These are phyloP conservation scores for Citrullus mucosospermus DNA, from an alignment of 306 rosid species.

Conservation along the genomic window DNA sequence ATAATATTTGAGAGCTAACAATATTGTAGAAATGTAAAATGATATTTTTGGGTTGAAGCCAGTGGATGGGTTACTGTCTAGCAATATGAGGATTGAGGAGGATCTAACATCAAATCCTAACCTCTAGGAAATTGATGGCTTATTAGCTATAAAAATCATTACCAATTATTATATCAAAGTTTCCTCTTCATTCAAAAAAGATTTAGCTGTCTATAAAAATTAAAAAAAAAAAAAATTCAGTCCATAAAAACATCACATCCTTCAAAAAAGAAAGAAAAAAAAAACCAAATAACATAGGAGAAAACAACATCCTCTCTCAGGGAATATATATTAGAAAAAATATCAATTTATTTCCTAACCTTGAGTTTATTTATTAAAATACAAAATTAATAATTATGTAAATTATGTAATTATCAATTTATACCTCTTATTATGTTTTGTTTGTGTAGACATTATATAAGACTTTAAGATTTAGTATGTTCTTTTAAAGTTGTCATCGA, in stretches of 20 bases:
- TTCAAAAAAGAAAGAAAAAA: neutral
- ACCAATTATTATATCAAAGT: conserved; percentile 4
- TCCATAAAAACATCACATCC: neutral
- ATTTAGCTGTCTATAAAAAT: neutral
- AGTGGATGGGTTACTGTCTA: neutral
- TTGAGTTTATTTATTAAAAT: too few relatives aligned
- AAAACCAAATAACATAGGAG: neutral
- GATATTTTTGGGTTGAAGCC: neutral
- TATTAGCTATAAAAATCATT: conserved; percentile 5
- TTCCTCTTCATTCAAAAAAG: conserved; percentile 1
- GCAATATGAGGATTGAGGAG: neutral
- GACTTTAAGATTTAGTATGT: too few relatives aligned
- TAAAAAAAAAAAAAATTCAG: neutral
- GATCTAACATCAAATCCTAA: conserved; percentile 8
- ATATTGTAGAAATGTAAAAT: neutral
- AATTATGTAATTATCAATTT: too few relatives aligned
- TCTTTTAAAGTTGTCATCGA: too few relatives aligned
- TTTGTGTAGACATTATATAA: too few relatives aligned
- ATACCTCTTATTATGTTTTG: too few relatives aligned
- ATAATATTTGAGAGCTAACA: neutral
- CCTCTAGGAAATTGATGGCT: neutral
- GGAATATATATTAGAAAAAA: neutral
- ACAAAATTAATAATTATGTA: too few relatives aligned
- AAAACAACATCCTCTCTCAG: neutral
- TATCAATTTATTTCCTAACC: too few relatives aligned